Conservation (phyloP, 768 basidiomycete genomes). For the Glaciozyma antarctica region DNA sequence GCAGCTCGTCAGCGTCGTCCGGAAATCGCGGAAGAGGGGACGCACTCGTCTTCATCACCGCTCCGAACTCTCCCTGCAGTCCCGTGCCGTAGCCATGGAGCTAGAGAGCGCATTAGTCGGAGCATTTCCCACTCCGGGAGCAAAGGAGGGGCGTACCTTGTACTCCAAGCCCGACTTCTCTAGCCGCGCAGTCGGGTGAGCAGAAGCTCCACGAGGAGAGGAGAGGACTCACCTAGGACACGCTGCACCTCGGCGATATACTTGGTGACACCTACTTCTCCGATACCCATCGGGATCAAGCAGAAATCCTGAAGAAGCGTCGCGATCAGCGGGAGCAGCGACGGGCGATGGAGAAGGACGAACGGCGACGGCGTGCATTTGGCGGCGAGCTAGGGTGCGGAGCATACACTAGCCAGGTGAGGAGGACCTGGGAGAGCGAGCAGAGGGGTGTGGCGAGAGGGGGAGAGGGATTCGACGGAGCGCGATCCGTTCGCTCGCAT, state of each 20-base stretch:
- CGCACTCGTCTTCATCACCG: conserved; percentile 57
- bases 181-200: too few species aligned
- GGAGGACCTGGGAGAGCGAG: too few species aligned
- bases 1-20: not conserved
- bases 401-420: too few species aligned
- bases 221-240: conserved; percentile 59
- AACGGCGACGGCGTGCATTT: too few species aligned
- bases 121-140: not conserved
- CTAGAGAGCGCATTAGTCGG: not conserved
- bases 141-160: conserved; percentile 47
- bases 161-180: conserved; percentile 54
- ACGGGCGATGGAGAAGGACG: not conserved
- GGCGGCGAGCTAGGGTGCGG: too few species aligned
- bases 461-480: too few species aligned
- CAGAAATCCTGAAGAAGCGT: conserved; percentile 55
- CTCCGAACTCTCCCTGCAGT: conserved; percentile 77
- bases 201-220: too few species aligned
- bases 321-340: not conserved
- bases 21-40: not conserved
- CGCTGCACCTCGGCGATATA: conserved; percentile 73
- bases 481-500: too few species aligned
- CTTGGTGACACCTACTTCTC: conserved; percentile 37
- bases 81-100: conserved; percentile 66
- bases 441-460: too few species aligned
- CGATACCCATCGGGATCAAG: conserved; percentile 74